Evolutionary conservation across 192 early-diverging fungal genomes (phyloP), one percentile per base, ranked within the genome.

Genomic region (Coemansia sp.): DNA sequence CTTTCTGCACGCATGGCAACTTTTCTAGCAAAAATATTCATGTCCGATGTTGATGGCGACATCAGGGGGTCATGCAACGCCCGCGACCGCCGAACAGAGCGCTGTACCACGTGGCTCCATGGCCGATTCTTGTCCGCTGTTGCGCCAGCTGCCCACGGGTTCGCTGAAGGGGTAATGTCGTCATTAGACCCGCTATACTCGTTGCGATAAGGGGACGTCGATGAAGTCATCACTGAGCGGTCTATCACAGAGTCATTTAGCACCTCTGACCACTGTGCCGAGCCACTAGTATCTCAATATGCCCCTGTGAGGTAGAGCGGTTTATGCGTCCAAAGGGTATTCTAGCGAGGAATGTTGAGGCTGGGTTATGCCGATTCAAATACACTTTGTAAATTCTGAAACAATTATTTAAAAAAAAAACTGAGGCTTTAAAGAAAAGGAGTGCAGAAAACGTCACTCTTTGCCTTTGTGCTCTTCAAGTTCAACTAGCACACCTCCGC

Each of bases 401-500:
- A 17, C 41, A 42, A n/a, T n/a, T n/a, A n/a, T n/a, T n/a, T n/a
- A n/a, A 9, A 42, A 42, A 42, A 42, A 9, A 13, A 42, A 42
- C n/a, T n/a, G n/a, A n/a, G n/a, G n/a, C n/a, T n/a, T n/a, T n/a
- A 42, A 30, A 30, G 7, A 30, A 30, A 30, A 50, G 46, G 43
- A 47, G 7, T 4, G 24, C 27, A 8, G 9, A 54, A 21, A 38
- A 48, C 30, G 43, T 45, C 43, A 8, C 40, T 34, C 25, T 42
- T 48, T 58, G 57, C 17, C 37, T 19, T 22, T 27, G 19, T 62
- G 48, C 48, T 87, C 80, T 67, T 89, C 86, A 13, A 87, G 76
- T 70, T 89, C 86, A 23, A 91, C 87, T 66, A 93, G 80, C 9
- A 90, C 87, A 8, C 91, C 91, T 52, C 89, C 86, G 40, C 87